Percentiles rank a stretch among this genome's conserved stretches.
Conservation (phyloP, 176 grass and related monocot species). For the Dactylis glomerata region DNA sequence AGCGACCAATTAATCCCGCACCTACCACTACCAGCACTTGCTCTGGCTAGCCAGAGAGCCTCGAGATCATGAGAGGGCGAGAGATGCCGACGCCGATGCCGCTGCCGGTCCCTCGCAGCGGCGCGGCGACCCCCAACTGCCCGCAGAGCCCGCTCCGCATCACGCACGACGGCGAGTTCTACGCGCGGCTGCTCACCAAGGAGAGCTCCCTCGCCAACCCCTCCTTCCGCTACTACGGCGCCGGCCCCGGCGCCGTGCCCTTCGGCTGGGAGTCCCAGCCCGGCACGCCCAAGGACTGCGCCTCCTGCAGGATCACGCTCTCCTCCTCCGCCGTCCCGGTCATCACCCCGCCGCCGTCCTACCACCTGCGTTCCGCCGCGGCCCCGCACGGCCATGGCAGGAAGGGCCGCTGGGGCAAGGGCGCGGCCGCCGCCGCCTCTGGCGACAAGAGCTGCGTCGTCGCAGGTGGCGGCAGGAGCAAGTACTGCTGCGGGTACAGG, state of each 20-base stretch:
- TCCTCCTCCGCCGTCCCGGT: conserved; percentile 12
- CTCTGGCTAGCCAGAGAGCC: background rate
- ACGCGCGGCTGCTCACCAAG: conserved; percentile 76
- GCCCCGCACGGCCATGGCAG: conserved; percentile 1
- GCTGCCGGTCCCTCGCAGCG: background rate
- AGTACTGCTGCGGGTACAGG: conserved; percentile 25
- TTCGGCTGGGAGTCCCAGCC: conserved; percentile 95
- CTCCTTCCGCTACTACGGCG: conserved; percentile 92
- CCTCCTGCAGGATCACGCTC: background rate
- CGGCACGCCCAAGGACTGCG: conserved; percentile 70
- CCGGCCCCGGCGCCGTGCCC: conserved; percentile 65
- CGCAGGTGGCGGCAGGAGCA: background rate
- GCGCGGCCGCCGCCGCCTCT: accelerated
- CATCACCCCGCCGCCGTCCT: conserved; percentile 76
- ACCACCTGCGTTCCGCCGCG: conserved; percentile 15
- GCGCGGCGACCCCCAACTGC: conserved; percentile 16
- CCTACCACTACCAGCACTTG: background rate
- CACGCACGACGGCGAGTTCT: conserved; percentile 82
- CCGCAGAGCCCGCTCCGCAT: conserved; percentile 49
- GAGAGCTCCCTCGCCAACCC: conserved; percentile 62
- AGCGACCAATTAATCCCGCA: background rate
- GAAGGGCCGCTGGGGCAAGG: background rate
- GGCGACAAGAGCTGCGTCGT: background rate
- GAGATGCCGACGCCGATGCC: background rate
- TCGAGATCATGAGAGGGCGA: background rate